A percentile compares a stretch with the other conserved stretches of the same genome.
These are phyloP conservation scores for Penicillium sp. DNA, from an alignment of 2,329 filamentous ascomycete species.

Conservation along the genomic window DNA sequence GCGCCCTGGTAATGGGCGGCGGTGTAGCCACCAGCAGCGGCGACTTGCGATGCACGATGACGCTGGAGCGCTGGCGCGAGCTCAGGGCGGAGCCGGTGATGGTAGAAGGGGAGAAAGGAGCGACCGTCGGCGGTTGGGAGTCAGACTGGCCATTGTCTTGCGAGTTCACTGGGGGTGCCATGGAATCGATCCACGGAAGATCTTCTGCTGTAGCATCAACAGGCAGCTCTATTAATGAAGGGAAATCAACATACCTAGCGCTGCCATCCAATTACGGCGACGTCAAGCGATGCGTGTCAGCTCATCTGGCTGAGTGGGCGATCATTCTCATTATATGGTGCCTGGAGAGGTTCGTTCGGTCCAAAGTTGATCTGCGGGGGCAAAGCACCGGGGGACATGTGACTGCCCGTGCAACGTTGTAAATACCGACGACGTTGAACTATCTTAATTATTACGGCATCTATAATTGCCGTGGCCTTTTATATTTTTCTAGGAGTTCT, in stretches of 20 bases:
- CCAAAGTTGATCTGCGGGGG: slow-evolving; percentile 24
- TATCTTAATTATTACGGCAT: not conserved
- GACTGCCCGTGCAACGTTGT: slow-evolving; percentile 13
- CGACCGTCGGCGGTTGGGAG: slow-evolving; percentile 68
- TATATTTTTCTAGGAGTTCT: not conserved
- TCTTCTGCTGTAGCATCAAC: slow-evolving; percentile 37
- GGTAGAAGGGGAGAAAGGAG: slow-evolving; percentile 83
- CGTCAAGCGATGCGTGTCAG: slow-evolving; percentile 31
- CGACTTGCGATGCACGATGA: slow-evolving; percentile 95
- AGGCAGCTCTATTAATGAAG: slow-evolving; percentile 11
- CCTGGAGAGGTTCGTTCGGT: slow-evolving; percentile 19
- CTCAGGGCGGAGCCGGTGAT: slow-evolving; percentile 67
- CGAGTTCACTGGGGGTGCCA: slow-evolving; percentile 45
- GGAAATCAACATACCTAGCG: slow-evolving; percentile 42
- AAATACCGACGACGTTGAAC: not conserved
- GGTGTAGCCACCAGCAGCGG: slow-evolving; percentile 89
- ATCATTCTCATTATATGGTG: slow-evolving; percentile 15
- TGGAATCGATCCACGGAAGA: slow-evolving; percentile 55
- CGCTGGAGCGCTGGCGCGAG: slow-evolving; percentile 78
- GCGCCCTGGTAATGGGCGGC: slow-evolving; percentile 86
- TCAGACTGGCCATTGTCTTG: slow-evolving; percentile 40
- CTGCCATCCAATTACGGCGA: slow-evolving; percentile 49
- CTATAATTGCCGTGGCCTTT: not conserved
- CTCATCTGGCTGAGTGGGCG: slow-evolving; percentile 31
- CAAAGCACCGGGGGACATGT: slow-evolving; percentile 18